Evolutionary conservation across 2,329 filamentous ascomycete species (phyloP).

Genomic region (Trichophyton equinum): DNA sequence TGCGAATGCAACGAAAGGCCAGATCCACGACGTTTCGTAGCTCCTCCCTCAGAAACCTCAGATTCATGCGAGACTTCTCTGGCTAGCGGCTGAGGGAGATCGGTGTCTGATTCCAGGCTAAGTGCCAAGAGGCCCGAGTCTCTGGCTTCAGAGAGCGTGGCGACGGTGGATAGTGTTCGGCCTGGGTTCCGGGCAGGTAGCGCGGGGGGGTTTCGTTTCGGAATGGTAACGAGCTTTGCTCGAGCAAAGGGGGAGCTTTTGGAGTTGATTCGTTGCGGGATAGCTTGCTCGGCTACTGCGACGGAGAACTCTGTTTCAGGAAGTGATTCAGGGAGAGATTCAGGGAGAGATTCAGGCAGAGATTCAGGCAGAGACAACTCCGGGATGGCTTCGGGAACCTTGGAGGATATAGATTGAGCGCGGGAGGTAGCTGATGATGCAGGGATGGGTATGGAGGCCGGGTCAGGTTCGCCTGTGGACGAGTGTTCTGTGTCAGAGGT

Average conservation of each 20-base stretch:
- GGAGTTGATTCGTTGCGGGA: conserved; percentile 46
- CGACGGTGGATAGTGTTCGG: conserved; percentile 13
- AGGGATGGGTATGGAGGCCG: neutral
- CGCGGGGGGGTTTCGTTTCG: conserved; percentile 57
- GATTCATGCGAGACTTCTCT: neutral
- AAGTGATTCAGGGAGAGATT: neutral
- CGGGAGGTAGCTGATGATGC: neutral
- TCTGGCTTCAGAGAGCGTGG: neutral
- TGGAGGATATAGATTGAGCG: neutral
- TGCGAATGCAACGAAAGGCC: neutral
- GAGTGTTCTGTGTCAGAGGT: conserved; percentile 1
- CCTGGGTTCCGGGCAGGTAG: conserved; percentile 62
- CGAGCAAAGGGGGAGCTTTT: conserved; percentile 58
- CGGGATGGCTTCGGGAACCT: neutral
- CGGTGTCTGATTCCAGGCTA: conserved; percentile 11
- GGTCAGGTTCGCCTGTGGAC: neutral
- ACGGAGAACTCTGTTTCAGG: neutral
- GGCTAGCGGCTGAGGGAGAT: neutral
- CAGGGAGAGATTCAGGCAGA: neutral
- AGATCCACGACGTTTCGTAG: neutral
- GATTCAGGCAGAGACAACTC: neutral
- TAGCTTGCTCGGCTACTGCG: conserved; percentile 32
- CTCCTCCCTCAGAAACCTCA: neutral
- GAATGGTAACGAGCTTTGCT: conserved; percentile 71
- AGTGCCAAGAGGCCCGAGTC: conserved; percentile 5